Conservation (phyloP, 1,284 basidiomycete genomes). For the Ganoderma leucocontextum region DNA sequence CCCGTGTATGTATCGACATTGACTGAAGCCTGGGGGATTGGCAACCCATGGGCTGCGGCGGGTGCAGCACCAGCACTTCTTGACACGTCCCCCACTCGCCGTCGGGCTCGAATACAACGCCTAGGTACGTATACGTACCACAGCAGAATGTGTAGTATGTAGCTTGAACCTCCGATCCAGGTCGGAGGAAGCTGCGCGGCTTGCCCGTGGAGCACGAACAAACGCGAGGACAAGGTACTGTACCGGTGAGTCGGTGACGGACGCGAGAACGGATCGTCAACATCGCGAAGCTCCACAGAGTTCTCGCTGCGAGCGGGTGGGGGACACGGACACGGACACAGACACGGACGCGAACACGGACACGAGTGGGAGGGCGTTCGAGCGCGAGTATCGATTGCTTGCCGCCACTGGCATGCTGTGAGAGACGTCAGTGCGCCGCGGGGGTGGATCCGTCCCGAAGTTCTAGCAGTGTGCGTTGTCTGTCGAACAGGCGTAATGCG, state of each 20-base stretch:
- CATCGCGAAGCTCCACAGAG: background rate
- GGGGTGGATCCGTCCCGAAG: background rate
- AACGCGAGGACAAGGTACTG: background rate
- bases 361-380: too few relatives aligned
- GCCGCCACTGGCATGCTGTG: conserved; percentile 19
- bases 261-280: background rate
- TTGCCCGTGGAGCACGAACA: background rate
- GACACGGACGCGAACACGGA: background rate
- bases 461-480: background rate
- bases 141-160: background rate
- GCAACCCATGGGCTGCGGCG: background rate
- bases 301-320: background rate
- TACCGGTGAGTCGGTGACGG: background rate
- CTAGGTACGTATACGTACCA: background rate
- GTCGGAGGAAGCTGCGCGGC: conserved; percentile 20
- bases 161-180: conserved; percentile 15
- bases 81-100: background rate
- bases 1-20: background rate
- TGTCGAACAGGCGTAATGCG: background rate
- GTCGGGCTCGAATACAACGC: background rate
- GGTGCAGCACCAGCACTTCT: background rate
- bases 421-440: background rate
- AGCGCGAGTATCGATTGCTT: background rate
- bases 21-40: background rate
- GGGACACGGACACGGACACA: background rate